Percentiles rank a stretch among this genome's conserved stretches.
Evolutionary conservation across 2,329 filamentous ascomycete species (phyloP).

Genomic region (Ophiostoma sp.): DNA sequence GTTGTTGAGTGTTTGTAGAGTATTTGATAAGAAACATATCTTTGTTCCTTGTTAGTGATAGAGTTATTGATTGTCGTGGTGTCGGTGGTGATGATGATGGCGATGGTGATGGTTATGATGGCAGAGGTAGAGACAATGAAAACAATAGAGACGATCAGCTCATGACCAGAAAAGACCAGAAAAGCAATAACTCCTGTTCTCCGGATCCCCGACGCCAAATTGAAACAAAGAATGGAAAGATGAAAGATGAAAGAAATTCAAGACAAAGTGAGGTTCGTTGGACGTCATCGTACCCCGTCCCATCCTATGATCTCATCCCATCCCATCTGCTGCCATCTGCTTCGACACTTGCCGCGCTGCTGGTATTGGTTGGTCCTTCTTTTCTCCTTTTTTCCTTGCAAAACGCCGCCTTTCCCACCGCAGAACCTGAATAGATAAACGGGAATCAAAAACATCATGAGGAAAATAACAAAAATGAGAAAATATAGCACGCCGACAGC

Average conservation of each 20-base stretch:
- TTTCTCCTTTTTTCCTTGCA: neutral
- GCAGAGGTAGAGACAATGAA: neutral
- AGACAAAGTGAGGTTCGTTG: neutral
- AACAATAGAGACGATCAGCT: neutral
- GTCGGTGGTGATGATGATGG: neutral
- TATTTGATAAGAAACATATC: neutral
- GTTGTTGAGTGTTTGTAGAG: neutral
- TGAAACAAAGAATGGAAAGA: neutral
- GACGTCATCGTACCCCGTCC: neutral
- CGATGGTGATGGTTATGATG: neutral
- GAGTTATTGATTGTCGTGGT: neutral
- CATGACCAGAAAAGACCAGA: neutral
- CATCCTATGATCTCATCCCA: neutral
- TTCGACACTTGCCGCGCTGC: neutral
- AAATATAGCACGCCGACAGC: neutral
- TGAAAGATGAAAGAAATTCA: neutral
- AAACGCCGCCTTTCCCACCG: constrained; percentile 1
- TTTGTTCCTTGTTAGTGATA: neutral
- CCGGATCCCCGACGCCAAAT: neutral
- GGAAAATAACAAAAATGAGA: neutral
- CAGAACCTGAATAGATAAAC: neutral
- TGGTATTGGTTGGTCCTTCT: neutral
- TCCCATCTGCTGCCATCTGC: neutral
- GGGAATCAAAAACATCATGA: neutral
- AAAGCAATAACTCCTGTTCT: constrained; percentile 1